These are phyloP conservation scores for Gaertneriomyces semiglobifer DNA, from an alignment of 192 early-diverging fungal genomes.

Conservation along the genomic window DNA sequence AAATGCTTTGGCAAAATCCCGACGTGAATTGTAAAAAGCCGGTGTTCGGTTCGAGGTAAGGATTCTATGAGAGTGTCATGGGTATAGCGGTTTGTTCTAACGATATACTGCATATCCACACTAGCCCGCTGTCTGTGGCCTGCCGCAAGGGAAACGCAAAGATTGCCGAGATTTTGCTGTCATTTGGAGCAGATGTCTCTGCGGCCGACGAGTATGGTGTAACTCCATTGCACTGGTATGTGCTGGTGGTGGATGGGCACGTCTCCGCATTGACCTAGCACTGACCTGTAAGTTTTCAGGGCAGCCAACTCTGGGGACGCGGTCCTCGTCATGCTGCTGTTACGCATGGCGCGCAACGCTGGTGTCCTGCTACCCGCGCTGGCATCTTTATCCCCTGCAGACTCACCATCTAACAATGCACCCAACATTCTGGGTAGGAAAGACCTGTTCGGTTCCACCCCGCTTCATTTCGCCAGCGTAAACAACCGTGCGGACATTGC, in stretches of 20 bases:
- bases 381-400: background rate
- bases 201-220: conserved; percentile 22
- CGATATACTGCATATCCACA: background rate
- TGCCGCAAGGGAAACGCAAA: conserved; percentile 19
- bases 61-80: background rate
- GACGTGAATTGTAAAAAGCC: conserved; percentile 23
- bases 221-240: conserved; percentile 21
- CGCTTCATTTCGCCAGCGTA: conserved; percentile 28
- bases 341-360: background rate
- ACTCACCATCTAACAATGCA: background rate
- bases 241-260: background rate
- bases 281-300: conserved; percentile 1
- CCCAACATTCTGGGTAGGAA: conserved; percentile 4
- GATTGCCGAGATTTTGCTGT: conserved; percentile 10
- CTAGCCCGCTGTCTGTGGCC: conserved; percentile 23
- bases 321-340: conserved; percentile 10
- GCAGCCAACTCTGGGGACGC: conserved; percentile 17
- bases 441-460: conserved; percentile 21
- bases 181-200: conserved; percentile 19
- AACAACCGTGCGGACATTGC: conserved; percentile 6
- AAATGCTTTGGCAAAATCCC: conserved; percentile 15
- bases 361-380: conserved; percentile 5
- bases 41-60: conserved; percentile 18
- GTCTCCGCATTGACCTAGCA: background rate
- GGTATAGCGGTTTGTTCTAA: background rate